Conservation (phyloP, 2,329 filamentous ascomycete genomes). For the Clarireedia homoeocarpa region DNA sequence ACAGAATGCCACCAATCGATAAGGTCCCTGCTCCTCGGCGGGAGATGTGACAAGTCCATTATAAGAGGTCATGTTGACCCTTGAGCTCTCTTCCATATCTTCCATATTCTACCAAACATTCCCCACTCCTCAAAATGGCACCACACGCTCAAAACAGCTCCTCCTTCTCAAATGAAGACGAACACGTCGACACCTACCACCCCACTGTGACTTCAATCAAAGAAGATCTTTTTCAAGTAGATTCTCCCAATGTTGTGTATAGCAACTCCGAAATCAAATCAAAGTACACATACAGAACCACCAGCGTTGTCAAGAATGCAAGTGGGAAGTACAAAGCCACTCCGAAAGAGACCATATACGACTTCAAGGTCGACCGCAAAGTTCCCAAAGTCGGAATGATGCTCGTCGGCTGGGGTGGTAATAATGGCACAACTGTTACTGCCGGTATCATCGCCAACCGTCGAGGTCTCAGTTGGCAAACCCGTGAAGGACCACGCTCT, state of each 20-base stretch:
- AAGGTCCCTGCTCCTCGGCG: too few relatives aligned
- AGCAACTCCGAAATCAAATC: constrained; percentile 80
- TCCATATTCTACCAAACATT: too few relatives aligned
- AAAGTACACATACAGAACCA: constrained; percentile 96
- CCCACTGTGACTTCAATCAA: constrained; percentile 28
- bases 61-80: too few relatives aligned
- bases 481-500: constrained; percentile 73
- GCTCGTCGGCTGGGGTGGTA: constrained; percentile 95
- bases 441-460: constrained; percentile 96
- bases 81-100: too few relatives aligned
- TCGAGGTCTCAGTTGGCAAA: constrained; percentile 80
- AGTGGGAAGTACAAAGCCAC: constrained; percentile 74
- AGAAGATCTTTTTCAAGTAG: constrained; percentile 70
- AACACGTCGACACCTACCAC: constrained; percentile 26
- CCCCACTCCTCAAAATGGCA: constrained; percentile 57
- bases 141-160: constrained; percentile 67
- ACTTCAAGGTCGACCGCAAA: constrained; percentile 95
- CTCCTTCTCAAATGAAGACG: constrained; percentile 55
- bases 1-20: too few relatives aligned
- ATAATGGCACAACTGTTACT: constrained; percentile 96
- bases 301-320: constrained; percentile 59
- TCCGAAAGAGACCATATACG: constrained; percentile 83
- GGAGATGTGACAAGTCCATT: too few relatives aligned
- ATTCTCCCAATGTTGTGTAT: constrained; percentile 89
- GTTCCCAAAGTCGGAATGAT: constrained; percentile 92